These are phyloP conservation scores for Solanum pinnatisectum DNA, from an alignment of 257 asterid genomes.

Conservation along the genomic window DNA sequence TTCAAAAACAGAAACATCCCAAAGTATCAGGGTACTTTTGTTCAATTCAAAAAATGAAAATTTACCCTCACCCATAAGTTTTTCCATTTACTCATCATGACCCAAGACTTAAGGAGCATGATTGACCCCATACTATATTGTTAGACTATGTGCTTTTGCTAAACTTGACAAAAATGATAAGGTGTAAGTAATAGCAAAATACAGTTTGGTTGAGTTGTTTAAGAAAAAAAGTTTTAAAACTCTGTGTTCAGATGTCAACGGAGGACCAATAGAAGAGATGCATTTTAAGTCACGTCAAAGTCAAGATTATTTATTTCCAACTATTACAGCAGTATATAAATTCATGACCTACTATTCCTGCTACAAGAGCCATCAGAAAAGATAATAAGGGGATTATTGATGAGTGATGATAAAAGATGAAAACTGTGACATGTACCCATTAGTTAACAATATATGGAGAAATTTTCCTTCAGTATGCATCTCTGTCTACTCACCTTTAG, in stretches of 20 bases:
- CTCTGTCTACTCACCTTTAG: slow-evolving; percentile 44
- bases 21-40: not conserved
- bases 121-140: not conserved
- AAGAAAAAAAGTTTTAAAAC: not conserved
- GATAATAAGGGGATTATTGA: not conserved
- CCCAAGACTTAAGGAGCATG: not conserved
- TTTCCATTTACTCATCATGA: not conserved
- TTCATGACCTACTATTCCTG: not conserved
- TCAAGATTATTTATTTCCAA: not conserved
- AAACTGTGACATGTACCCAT: not conserved
- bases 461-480: not conserved
- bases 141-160: not conserved
- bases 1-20: not conserved
- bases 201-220: not conserved
- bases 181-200: not conserved
- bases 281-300: not conserved
- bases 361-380: not conserved
- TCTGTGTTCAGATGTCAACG: not conserved
- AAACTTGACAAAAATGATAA: not conserved
- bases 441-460: not conserved
- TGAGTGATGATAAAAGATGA: not conserved
- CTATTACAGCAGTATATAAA: not conserved
- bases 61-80: not conserved
- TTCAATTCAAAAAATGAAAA: not conserved
- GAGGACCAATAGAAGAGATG: not conserved